These are phyloP conservation scores for Salix suchowensis DNA, from an alignment of 345 rosid genomes.

Conservation along the genomic window DNA sequence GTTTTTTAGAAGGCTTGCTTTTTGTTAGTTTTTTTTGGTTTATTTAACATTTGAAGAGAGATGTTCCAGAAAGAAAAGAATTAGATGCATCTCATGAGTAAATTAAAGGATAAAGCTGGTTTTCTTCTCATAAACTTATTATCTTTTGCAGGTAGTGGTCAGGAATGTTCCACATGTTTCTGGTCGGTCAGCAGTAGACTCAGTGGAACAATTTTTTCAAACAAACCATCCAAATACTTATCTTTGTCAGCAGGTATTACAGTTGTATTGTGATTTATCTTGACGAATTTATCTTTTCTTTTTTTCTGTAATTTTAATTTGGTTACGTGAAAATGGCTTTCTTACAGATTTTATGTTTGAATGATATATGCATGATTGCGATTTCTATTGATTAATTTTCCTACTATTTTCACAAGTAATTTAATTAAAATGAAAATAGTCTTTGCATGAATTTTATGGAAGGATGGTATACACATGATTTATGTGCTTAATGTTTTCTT, in stretches of 20 bases:
- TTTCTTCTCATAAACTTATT: not conserved
- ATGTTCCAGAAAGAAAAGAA: not conserved
- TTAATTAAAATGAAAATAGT: not conserved
- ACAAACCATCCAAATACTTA: slow-evolving; percentile 83
- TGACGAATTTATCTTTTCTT: not conserved
- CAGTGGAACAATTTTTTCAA: slow-evolving; percentile 71
- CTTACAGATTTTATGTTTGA: not conserved
- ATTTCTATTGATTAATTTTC: no score
- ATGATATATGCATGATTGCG: not conserved
- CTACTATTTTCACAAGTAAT: not conserved
- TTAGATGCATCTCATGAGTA: not conserved
- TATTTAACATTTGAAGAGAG: not conserved
- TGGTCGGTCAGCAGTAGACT: slow-evolving; percentile 50
- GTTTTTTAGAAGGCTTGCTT: not conserved
- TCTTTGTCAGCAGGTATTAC: slow-evolving; percentile 77
- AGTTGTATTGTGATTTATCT: not conserved
- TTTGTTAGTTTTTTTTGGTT: not conserved
- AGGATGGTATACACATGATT: not conserved
- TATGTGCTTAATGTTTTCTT: not conserved
- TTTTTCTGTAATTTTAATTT: not conserved
- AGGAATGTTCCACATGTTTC: slow-evolving; percentile 73
- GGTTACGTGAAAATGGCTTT: not conserved
- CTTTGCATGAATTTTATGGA: not conserved
- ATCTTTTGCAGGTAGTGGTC: slow-evolving; percentile 67
- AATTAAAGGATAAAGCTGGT: not conserved